Evolutionary conservation across 2,329 filamentous ascomycete genomes (phyloP).

Genomic region (Sarocladiaceae sp.): DNA sequence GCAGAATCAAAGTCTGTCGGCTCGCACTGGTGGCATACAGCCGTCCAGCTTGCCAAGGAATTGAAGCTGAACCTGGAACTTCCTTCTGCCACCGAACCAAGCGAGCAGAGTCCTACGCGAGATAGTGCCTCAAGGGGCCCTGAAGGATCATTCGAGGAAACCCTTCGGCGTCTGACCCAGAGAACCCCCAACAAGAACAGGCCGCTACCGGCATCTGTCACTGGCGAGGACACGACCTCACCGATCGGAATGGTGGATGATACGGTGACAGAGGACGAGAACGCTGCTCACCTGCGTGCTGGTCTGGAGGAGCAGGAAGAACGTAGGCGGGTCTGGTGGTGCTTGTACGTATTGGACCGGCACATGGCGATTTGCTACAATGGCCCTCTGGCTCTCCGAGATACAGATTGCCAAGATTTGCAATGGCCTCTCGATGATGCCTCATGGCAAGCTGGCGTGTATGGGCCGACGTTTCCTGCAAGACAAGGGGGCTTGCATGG

Average conservation of each 20-base stretch:
- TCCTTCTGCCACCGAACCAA: not conserved
- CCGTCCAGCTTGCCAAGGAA: conserved; percentile 1
- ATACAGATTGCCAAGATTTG: not conserved
- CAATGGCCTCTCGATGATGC: conserved; percentile 1
- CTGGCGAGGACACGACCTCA: not conserved
- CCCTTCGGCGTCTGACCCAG: not conserved
- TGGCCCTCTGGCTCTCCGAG: not conserved
- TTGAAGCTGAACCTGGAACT: conserved; percentile 3
- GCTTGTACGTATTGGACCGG: conserved; percentile 1
- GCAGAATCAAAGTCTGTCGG: not conserved
- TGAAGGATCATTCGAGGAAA: not conserved
- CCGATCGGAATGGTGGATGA: conserved; percentile 2
- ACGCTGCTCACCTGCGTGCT: not conserved
- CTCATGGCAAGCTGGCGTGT: conserved; percentile 4
- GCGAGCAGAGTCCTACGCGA: not conserved
- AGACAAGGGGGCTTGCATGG: not conserved
- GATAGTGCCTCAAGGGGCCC: not conserved
- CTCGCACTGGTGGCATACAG: conserved; percentile 3
- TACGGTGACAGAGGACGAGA: not conserved
- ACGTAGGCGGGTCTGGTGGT: not conserved
- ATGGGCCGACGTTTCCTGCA: not conserved
- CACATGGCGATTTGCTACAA: conserved; percentile 3
- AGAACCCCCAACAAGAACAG: not conserved
- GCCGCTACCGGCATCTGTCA: not conserved
- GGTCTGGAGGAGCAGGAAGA: conserved; percentile 1